Conservation (phyloP, 345 rosid species). For the Tarenaya hassleriana region DNA sequence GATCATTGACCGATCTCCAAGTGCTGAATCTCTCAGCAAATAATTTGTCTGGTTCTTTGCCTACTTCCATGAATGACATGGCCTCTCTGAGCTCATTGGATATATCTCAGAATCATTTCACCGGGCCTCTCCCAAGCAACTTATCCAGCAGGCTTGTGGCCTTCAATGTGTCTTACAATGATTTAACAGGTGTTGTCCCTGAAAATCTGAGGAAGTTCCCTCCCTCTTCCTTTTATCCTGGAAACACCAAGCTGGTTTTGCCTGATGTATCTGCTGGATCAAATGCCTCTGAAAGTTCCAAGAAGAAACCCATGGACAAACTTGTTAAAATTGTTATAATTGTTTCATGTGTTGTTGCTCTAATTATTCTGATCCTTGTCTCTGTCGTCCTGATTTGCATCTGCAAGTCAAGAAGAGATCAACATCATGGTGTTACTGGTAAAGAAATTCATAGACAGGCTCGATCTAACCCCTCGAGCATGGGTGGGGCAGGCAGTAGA, state of each 20-base stretch:
- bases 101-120: constrained; percentile 69
- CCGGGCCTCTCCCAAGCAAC: constrained; percentile 72
- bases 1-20: constrained; percentile 59
- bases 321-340: constrained; percentile 64
- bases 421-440: constrained; percentile 36
- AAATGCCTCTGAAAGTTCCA: constrained; percentile 36
- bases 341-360: constrained; percentile 62
- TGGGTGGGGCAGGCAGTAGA: constrained; percentile 39
- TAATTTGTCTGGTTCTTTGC: constrained; percentile 79
- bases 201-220: constrained; percentile 74
- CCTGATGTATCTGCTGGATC: constrained; percentile 47
- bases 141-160: constrained; percentile 48
- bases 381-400: constrained; percentile 62
- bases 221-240: constrained; percentile 71
- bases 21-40: constrained; percentile 71
- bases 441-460: constrained; percentile 41
- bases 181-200: constrained; percentile 89
- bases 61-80: constrained; percentile 63
- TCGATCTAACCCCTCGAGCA: constrained; percentile 42
- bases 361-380: constrained; percentile 64
- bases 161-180: constrained; percentile 77
- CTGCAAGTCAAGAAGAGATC: constrained; percentile 45
- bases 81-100: constrained; percentile 58
- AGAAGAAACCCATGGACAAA: constrained; percentile 43
- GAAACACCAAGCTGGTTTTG: constrained; percentile 55